Percentiles rank a stretch among this genome's conserved stretches.
Evolutionary conservation across 148 eudicot species (phyloP).

Genomic region (Nepenthes mirabilis): DNA sequence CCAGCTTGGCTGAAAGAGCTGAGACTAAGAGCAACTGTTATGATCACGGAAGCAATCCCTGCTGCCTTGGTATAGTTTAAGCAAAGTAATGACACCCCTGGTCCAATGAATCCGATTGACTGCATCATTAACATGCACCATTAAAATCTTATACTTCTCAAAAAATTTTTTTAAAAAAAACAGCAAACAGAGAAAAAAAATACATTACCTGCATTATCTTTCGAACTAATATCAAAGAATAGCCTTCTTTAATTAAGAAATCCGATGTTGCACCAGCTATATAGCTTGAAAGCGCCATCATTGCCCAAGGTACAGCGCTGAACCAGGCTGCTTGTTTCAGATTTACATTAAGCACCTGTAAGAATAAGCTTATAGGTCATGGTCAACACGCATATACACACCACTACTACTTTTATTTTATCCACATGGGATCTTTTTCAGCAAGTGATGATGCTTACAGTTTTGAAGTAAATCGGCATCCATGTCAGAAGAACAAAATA

Average conservation of each 20-base stretch:
- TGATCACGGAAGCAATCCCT: slow-evolving; percentile 40
- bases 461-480: slow-evolving; percentile 97
- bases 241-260: slow-evolving; percentile 54
- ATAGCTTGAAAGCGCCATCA: slow-evolving; percentile 90
- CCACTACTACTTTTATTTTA: background rate
- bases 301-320: slow-evolving; percentile 97
- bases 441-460: slow-evolving; percentile 32
- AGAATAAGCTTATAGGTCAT: too few relatives aligned
- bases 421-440: background rate
- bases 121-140: slow-evolving; percentile 19
- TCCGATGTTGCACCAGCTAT: slow-evolving; percentile 77
- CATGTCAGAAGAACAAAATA: slow-evolving; percentile 95
- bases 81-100: slow-evolving; percentile 75
- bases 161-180: background rate
- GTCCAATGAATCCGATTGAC: slow-evolving; percentile 95
- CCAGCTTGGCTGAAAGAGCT: slow-evolving; percentile 99
- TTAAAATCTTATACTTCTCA: background rate
- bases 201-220: slow-evolving; percentile 91
- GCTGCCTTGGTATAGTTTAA: slow-evolving; percentile 78
- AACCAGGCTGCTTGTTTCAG: slow-evolving; percentile 97
- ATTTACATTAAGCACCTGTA: slow-evolving; percentile 71
- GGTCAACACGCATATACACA: background rate
- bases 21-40: slow-evolving; percentile 69
- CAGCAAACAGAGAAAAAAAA: too few relatives aligned
- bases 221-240: slow-evolving; percentile 50